A percentile compares a stretch with the other conserved stretches of the same genome.
These are phyloP conservation scores for Leersia perrieri DNA, from an alignment of 176 grass and related monocot species.

Conservation along the genomic window DNA sequence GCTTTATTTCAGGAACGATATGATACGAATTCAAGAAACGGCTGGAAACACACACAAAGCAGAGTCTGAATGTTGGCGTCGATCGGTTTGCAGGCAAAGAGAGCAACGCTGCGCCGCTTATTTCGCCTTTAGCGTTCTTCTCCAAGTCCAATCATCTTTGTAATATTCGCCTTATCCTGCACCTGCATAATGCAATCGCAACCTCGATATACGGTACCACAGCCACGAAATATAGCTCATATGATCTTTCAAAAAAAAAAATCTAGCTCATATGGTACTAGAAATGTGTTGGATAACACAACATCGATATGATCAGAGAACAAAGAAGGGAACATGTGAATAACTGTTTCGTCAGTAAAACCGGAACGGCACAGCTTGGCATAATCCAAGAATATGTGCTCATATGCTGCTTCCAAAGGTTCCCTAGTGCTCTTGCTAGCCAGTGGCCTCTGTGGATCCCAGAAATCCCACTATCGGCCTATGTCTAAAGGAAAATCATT, in stretches of 20 bases:
- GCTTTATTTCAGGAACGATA: background rate
- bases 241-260: too few species aligned
- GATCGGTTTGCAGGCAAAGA: background rate
- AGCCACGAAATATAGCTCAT: background rate
- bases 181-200: background rate
- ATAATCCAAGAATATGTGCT: constrained; percentile 36
- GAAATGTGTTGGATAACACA: background rate
- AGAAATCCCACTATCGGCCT: background rate
- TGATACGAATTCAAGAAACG: background rate
- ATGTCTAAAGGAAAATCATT: constrained; percentile 20
- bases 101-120: background rate
- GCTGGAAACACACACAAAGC: background rate
- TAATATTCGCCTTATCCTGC: constrained; percentile 10
- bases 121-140: constrained; percentile 14
- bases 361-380: background rate
- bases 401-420: background rate
- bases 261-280: background rate
- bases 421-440: background rate
- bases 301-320: constrained; percentile 7
- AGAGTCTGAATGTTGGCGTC: background rate
- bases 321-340: constrained; percentile 14
- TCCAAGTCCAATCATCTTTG: constrained; percentile 1
- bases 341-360: constrained; percentile 12
- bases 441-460: background rate
- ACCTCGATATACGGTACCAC: background rate